These are phyloP conservation scores for Choiromyces venosus DNA, from an alignment of 495 filamentous ascomycete species.

Conservation along the genomic window DNA sequence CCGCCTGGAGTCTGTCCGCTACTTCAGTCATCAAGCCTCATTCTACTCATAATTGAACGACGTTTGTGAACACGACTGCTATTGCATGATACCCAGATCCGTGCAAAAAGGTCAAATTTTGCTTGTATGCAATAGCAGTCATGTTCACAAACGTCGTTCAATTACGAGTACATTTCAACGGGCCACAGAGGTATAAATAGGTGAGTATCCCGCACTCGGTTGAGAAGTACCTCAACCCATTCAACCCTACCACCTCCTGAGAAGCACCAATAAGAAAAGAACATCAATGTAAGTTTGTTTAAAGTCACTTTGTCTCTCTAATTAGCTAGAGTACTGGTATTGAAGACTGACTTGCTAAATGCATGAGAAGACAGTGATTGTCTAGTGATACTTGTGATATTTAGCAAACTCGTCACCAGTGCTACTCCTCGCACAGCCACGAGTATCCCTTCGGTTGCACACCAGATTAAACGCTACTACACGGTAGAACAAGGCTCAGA, in stretches of 20 bases:
- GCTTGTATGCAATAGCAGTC: too few species aligned
- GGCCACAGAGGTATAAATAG: too few species aligned
- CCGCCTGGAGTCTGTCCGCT: too few species aligned
- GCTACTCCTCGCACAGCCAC: neutral
- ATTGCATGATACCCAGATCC: too few species aligned
- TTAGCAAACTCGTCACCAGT: neutral
- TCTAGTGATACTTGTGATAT: neutral
- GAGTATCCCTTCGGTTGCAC: neutral
- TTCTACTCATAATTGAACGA: too few species aligned
- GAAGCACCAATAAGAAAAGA: neutral
- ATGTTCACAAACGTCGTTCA: too few species aligned
- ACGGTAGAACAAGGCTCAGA: neutral
- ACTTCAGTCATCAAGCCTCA: too few species aligned
- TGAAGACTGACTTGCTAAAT: neutral
- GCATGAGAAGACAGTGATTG: neutral
- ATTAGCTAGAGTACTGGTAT: neutral
- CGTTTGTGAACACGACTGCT: too few species aligned
- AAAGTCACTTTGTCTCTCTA: neutral
- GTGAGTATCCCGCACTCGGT: neutral
- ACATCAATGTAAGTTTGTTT: neutral
- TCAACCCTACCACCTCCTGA: neutral
- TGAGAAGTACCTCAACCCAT: neutral
- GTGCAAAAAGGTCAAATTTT: too few species aligned
- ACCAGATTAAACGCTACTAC: neutral
- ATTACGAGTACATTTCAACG: too few species aligned